Evolutionary conservation across 148 eudicot species (phyloP), one percentile per base, ranked within the genome.

Genomic region (Cornus kousa): DNA sequence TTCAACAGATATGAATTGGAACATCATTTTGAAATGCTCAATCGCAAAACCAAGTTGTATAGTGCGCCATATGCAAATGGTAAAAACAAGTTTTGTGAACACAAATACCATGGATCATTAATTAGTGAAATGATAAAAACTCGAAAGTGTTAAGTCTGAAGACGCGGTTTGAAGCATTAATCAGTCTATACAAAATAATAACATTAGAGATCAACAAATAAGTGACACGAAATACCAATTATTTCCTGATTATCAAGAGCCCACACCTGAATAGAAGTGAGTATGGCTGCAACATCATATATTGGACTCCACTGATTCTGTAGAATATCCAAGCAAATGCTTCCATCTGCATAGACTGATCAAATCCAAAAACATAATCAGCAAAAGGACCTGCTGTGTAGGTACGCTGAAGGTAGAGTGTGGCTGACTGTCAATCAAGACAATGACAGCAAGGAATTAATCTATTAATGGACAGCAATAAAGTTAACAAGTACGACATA

Each of bases 281-380:
- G 81, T 78, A 78, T 78, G 24, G 81, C 81, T 68, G 81, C 75
- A 22, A 78, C 81, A 70, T 78, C 81, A 71, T 78, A 78, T 70
- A 68, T 71, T 50, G 81, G 48, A 62, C 66, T 62, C 66, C 66
- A 62, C 24, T 62, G 66, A 62, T 62, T 62, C 24, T 62, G 66
- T 17, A 78, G 81, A 43, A 78, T 78, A 68, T 78, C 81, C 70
- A 78, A 22, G 72, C 81, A 78, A 59, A 78, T 78, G 40, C 81
- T 78, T 70, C 81, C 74, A 70, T 78, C 75, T 28, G 81, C 75
- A 43, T 78, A 78, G 62, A 78, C 75, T 70, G 48, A 23, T 62
- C 19, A 55, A 17, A 6, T 17, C 22, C 22, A 62, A n/a, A 62
- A 62, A 20, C 23, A 20, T 8, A 62, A 14, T 62, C 22, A 62